A percentile compares a stretch with the other conserved stretches of the same genome.
Conservation (phyloP, 371 early-diverging fungal species). For the Syncephalis plumigaleata region DNA sequence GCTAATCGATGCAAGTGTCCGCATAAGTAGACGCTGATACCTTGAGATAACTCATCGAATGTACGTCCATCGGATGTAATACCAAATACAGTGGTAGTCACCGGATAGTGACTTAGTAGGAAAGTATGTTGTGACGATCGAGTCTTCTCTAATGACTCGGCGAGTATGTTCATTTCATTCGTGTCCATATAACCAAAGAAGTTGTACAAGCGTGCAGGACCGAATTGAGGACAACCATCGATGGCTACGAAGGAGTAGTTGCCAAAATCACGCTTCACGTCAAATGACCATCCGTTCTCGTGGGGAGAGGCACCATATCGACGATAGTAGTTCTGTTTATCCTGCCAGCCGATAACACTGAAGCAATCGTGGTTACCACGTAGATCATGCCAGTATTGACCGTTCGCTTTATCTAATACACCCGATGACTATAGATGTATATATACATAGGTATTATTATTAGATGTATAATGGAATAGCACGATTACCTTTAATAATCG, state of each 20-base stretch:
- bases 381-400: slow-evolving; percentile 59
- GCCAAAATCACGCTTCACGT: slow-evolving; percentile 36
- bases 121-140: slow-evolving; percentile 44
- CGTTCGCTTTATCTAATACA: slow-evolving; percentile 14
- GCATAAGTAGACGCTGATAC: slow-evolving; percentile 58
- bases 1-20: slow-evolving; percentile 76
- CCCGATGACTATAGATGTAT: slow-evolving; percentile 18
- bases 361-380: slow-evolving; percentile 81
- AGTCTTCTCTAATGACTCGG: slow-evolving; percentile 17
- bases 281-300: slow-evolving; percentile 41
- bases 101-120: slow-evolving; percentile 67
- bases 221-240: slow-evolving; percentile 67
- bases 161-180: slow-evolving; percentile 51
- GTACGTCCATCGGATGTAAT: slow-evolving; percentile 31
- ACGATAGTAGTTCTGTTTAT: slow-evolving; percentile 40
- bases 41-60: slow-evolving; percentile 35
- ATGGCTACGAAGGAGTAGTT: slow-evolving; percentile 67
- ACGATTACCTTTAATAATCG: slow-evolving; percentile 23
- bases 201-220: slow-evolving; percentile 71
- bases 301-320: slow-evolving; percentile 25
- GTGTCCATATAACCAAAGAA: slow-evolving; percentile 75
- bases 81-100: slow-evolving; percentile 56
- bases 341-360: slow-evolving; percentile 44
- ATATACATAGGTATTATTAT: neutral
- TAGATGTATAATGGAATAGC: slow-evolving; percentile 1